Base-by-base conservation (phyloP, 2,329 filamentous ascomycete genomes). In the Torrubiella hemipterigena region DNA sequence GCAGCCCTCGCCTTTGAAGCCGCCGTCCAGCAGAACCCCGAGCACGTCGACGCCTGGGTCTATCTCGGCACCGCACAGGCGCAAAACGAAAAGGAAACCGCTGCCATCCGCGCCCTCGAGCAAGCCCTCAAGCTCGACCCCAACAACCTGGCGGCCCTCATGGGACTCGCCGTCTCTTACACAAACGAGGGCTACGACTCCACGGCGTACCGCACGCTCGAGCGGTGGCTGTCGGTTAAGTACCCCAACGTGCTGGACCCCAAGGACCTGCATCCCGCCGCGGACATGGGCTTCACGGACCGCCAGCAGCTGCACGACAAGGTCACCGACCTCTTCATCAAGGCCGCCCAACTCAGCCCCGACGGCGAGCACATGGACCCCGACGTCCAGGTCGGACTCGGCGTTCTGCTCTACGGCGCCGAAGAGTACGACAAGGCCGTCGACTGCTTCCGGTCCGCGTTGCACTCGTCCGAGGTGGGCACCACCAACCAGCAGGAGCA, bases 141-240 rank as follows among this genome's bases (percentile, higher is more conserved):
- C 1, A 78, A 76, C 47, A 95, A 94, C 50, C 69, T 93, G 14
- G 74, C 83, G 37, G 89, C 87, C 1, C 69, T 98, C 27, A 96
- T 98, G 89, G 87, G 85, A 2, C 65, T 98, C 31, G 86, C 89
- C 11, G 89, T 98, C 14, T 93, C 84, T 5, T 98, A 98, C 58
- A 98, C 91, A 29, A 98, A 98, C 59, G 91, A 98, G 61, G 91
- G 89, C 39, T 98, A 96, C 59, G 91, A 98, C 58, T 89, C 82
- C 50, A 93, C 87, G 14, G 89, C 91, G 29, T 98, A 96, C 65
- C 77, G 89, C 33, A 96, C 89, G 8, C 70, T 98, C 11, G 91
- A 98, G 61, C 82, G 89, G 42, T 98, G 91, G 91, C 70, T 98
- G 18, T 84, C 85, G n/a, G 75, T 83, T 47, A 93, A 93, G 58